A percentile compares a stretch with the other conserved stretches of the same genome.
Evolutionary conservation across 352 stramenopile species (phyloP).

Genomic region (Globisporangium abappressorium): DNA sequence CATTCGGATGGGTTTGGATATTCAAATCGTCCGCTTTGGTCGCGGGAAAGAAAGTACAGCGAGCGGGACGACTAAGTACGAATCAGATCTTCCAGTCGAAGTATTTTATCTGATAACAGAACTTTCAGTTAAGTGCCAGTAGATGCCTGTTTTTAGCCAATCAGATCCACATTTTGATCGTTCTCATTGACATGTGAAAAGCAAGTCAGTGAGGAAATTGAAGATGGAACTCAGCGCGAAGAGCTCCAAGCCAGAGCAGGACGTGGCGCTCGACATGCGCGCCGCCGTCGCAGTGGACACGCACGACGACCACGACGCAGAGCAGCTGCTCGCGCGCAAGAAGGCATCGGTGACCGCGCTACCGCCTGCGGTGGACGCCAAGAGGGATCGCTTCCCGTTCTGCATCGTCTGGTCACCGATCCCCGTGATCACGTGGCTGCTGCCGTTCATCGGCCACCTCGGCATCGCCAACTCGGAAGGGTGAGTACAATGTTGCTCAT

Average conservation of each 20-base stretch:
- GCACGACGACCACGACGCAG: not conserved
- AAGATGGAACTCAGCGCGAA: not conserved
- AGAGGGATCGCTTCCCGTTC: conserved; percentile 77
- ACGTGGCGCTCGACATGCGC: conserved; percentile 16
- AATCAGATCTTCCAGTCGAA: not conserved
- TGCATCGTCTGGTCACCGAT: conserved; percentile 93
- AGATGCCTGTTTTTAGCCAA: no score
- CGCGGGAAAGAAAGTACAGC: conserved; percentile 12
- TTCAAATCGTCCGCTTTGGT: conserved; percentile 10
- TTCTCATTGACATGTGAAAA: no score
- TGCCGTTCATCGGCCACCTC: conserved; percentile 96
- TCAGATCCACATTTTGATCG: no score
- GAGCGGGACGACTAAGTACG: not conserved
- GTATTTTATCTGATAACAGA: no score
- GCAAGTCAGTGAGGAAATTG: no score
- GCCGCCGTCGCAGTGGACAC: not conserved
- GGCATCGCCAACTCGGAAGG: conserved; percentile 90
- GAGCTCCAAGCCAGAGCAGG: not conserved
- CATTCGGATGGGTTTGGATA: conserved; percentile 15
- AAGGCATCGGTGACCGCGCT: no score
- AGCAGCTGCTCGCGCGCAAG: conserved; percentile 1
- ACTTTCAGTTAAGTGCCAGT: no score
- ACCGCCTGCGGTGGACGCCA: conserved; percentile 24
- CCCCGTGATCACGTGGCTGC: conserved; percentile 88
- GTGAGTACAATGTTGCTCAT: conserved; percentile 23